A percentile compares a stretch with the other conserved stretches of the same genome.
Evolutionary conservation across 306 rosid species (phyloP).

Genomic region (Notholithocarpus densiflorus): DNA sequence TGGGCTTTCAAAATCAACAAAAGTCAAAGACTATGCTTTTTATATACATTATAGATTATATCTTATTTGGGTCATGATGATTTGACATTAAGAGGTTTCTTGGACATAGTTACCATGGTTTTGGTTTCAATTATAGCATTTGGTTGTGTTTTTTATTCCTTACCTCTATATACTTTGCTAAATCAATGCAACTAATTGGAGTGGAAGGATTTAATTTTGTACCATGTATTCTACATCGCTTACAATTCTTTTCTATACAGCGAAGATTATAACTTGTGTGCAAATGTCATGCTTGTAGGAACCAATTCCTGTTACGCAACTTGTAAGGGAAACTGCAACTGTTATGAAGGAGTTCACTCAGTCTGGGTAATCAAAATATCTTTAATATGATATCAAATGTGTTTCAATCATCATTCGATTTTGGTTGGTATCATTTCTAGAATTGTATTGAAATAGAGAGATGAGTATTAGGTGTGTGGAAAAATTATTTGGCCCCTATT

Average conservation of each 20-base stretch:
- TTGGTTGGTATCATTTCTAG: background rate
- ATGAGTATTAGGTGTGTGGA: background rate
- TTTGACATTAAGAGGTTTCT: background rate
- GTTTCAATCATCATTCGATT: background rate
- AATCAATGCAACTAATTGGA: background rate
- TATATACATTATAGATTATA: too few relatives aligned
- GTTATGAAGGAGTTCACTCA: constrained; percentile 99
- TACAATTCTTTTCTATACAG: background rate
- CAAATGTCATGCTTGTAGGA: constrained; percentile 45
- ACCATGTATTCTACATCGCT: background rate
- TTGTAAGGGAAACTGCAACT: constrained; percentile 94
- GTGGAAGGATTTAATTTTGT: background rate
- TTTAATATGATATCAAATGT: background rate
- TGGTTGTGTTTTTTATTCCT: background rate
- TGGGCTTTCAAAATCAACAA: too few relatives aligned
- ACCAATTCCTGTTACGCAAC: constrained; percentile 94
- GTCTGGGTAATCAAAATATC: constrained; percentile 63
- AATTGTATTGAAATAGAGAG: background rate
- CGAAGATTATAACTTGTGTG: background rate
- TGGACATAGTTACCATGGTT: background rate
- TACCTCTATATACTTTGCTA: background rate
- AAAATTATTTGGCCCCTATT: background rate
- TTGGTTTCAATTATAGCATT: background rate
- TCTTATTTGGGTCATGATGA: background rate
- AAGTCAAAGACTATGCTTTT: too few relatives aligned